Evolutionary conservation across 2,329 filamentous ascomycete species (phyloP), one percentile per base, ranked within the genome.

Genomic region (Incumbomyces delicatus): DNA sequence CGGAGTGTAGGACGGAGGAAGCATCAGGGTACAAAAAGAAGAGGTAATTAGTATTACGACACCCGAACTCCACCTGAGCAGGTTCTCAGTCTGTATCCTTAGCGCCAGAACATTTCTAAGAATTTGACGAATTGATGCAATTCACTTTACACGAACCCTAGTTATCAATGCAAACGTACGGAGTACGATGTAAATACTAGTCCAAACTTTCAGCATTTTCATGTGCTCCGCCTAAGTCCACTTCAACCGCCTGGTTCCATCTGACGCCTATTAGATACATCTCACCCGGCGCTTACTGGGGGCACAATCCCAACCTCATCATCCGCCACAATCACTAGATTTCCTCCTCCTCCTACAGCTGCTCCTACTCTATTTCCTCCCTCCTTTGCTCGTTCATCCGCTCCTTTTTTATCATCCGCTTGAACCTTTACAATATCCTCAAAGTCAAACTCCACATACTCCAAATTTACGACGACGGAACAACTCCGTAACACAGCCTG

Each of bases 291-390:
- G 57, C 68, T 71, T 46, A 71, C 69, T 44, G 69, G 69, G 41
- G 69, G 69, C 52, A 71, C 70, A 50, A 71, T 60, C 13, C 65
- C 69, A 45, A 71, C 66, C 51, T 71, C 69, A 42, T 68, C 62
- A 12, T 66, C 67, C 4, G 51, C 44, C 35, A 53, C 41, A 48
- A 71, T 67, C 29, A 65, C 49, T 34, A 56, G 41, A 8, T 52
- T 48, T 11, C 55, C 50, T 2, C 48, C 52, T 22, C 53, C 55
- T 5, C 30, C 16, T n/a, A n/a, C n/a, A n/a, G n/a, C n/a, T n/a
- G n/a, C n/a, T n/a, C n/a, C n/a, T n/a, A n/a, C n/a, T n/a, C n/a
- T n/a, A n/a, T n/a, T n/a, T n/a, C n/a, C n/a, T n/a, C n/a, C n/a
- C n/a, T n/a, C n/a, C n/a, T n/a, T n/a, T n/a, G n/a, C 16, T 37